Conservation (phyloP, 2,329 filamentous ascomycete species). For the Coniosporium tulheliwenetii region DNA sequence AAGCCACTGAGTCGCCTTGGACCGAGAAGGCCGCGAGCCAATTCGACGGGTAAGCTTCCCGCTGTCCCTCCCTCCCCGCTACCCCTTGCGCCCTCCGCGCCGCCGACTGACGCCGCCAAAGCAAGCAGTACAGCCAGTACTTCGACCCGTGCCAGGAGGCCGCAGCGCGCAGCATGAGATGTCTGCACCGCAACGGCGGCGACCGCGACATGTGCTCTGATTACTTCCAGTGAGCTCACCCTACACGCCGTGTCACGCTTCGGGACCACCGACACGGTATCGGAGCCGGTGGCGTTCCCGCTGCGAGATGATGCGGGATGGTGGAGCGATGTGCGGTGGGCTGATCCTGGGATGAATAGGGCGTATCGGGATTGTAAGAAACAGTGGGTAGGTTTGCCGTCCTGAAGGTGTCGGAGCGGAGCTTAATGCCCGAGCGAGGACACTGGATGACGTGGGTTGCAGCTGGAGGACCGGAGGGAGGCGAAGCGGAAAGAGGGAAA, state of each 20-base stretch:
- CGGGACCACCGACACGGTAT: neutral
- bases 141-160: slow-evolving; percentile 94
- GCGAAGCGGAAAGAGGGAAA: slow-evolving; percentile 23
- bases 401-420: no score
- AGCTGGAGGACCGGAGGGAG: slow-evolving; percentile 31
- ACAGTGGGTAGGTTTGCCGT: slow-evolving; percentile 56
- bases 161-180: slow-evolving; percentile 70
- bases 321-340: slow-evolving; percentile 2
- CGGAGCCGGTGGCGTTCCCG: no score
- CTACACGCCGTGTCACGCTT: neutral
- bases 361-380: slow-evolving; percentile 93
- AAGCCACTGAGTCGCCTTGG: slow-evolving; percentile 13
- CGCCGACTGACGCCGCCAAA: slow-evolving; percentile 19
- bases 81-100: neutral
- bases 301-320: slow-evolving; percentile 1
- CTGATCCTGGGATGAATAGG: slow-evolving; percentile 29
- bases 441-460: slow-evolving; percentile 2
- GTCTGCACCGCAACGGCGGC: slow-evolving; percentile 74
- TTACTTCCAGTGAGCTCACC: slow-evolving; percentile 73
- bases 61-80: neutral
- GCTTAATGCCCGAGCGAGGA: no score
- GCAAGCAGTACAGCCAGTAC: slow-evolving; percentile 79
- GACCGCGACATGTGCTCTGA: slow-evolving; percentile 83
- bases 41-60: slow-evolving; percentile 21
- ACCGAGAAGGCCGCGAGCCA: slow-evolving; percentile 18